Base-by-base conservation (phyloP, 2,329 filamentous ascomycete species). In the Fusarium lyarnte region DNA sequence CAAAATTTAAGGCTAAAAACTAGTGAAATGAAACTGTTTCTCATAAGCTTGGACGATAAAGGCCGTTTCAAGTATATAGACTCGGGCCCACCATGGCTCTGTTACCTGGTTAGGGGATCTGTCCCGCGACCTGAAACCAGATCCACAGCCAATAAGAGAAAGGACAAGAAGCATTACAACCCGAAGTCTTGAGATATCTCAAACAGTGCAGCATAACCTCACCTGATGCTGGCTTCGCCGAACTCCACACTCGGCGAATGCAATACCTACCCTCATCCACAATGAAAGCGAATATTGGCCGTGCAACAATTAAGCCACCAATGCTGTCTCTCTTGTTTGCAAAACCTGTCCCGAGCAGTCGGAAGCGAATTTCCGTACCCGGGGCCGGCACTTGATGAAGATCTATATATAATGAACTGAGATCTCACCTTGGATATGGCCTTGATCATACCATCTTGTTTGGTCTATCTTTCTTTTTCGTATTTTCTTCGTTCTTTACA, bases 41-140 rank as follows among this genome's bases (percentile, higher is more conserved):
- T 19, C 17, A 36, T 25, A 52, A 64, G 61, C 45, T 45, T 53
- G 33, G 61, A 46, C 61, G 27, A 46, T 17, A 39, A 33, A 39
- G 14, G 25, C 12, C 9, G 66, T 69, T 69, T 69, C 66, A 54
- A 43, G 35, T 69, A 64, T 41, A 35, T 36, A 49, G 33, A 27
- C n/a, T 36, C 39, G 39, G 58, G 51, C 31, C 66, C 64, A 38
- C 57, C n/a, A 11, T 52, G 66, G 58, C 64, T 25, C 35, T 69
- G 64, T 69, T 64, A 52, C 66, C 58, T 42, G 52, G 58, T 70
- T 66, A 38, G 49, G 66, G 36, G 27, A 51, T 51, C 66, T 46
- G 53, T 35, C 39, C 67, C 53, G 66, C 42, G 35, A 66, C 67
- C 67, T 70, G 66, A 70, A 71, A 72, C 69, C 39, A 21, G 58